Percentiles rank a stretch among this genome's conserved stretches.
These are phyloP conservation scores for Austroboletus festivus DNA, from an alignment of 768 basidiomycete genomes.

Conservation along the genomic window DNA sequence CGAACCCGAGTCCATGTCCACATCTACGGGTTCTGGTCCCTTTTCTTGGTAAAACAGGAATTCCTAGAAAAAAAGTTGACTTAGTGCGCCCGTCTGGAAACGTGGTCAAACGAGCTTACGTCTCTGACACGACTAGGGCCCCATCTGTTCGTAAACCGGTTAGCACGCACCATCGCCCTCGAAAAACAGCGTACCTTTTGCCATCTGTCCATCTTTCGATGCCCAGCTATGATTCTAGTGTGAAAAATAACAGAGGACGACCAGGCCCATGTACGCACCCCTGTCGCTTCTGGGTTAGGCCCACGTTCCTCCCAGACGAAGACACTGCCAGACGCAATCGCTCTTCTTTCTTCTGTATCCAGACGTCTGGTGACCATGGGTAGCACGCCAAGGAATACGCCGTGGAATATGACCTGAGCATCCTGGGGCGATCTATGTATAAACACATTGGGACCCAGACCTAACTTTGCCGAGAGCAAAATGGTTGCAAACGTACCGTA, in stretches of 20 bases:
- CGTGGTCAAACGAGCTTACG: conserved; percentile 39
- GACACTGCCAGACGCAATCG: conserved; percentile 67
- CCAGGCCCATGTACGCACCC: conserved; percentile 41
- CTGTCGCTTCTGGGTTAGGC: conserved; percentile 60
- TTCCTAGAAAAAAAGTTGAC: conserved; percentile 44
- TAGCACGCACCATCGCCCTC: neutral
- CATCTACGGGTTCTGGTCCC: conserved; percentile 47
- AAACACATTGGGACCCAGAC: neutral
- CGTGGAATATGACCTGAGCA: conserved; percentile 74
- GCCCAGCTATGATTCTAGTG: conserved; percentile 45
- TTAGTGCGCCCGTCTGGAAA: neutral
- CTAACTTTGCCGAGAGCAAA: neutral
- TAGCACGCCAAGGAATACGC: conserved; percentile 52
- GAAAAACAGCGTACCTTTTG: conserved; percentile 34
- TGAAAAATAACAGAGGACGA: conserved; percentile 5
- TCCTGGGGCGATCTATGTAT: conserved; percentile 51
- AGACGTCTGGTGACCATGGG: conserved; percentile 71
- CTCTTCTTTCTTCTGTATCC: conserved; percentile 71
- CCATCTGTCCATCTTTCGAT: conserved; percentile 85
- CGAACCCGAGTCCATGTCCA: conserved; percentile 49
- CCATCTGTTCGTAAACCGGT: conserved; percentile 44
- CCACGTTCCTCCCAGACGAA: conserved; percentile 85
- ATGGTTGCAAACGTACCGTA: conserved; percentile 30
- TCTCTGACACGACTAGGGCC: conserved; percentile 77
- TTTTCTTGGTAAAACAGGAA: conserved; percentile 76